These are phyloP conservation scores for Glomus cerebriforme DNA, from an alignment of 192 early-diverging fungal species.

Conservation along the genomic window DNA sequence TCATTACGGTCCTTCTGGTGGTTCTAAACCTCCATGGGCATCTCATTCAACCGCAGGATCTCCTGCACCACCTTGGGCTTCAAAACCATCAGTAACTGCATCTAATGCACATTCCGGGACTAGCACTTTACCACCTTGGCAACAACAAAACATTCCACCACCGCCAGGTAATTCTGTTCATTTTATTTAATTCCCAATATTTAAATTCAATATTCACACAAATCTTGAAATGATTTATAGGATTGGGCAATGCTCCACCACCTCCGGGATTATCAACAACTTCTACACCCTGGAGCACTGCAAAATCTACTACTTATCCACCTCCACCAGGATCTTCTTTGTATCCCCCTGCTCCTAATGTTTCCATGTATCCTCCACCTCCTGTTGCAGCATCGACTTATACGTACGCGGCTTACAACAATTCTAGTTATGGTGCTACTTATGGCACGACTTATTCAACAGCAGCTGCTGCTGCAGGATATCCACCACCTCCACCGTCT, in stretches of 20 bases:
- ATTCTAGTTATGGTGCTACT: conserved; percentile 5
- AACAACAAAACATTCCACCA: conserved; percentile 32
- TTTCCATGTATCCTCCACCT: conserved; percentile 4
- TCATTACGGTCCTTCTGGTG: conserved; percentile 32
- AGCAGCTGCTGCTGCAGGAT: conserved; percentile 22
- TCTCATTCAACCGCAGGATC: conserved; percentile 3
- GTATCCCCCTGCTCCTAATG: not conserved
- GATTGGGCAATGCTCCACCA: conserved; percentile 11
- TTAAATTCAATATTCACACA: no score
- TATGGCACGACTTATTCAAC: conserved; percentile 9
- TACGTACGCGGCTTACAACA: not conserved
- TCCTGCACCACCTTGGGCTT: conserved; percentile 42
- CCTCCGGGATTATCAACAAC: conserved; percentile 25
- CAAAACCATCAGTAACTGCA: conserved; percentile 24
- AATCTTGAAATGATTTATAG: not conserved
- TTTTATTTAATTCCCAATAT: no score
- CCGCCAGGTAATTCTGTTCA: conserved; percentile 26
- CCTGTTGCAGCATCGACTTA: conserved; percentile 10
- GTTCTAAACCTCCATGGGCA: conserved; percentile 23
- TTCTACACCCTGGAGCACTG: conserved; percentile 21
- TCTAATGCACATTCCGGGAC: conserved; percentile 13
- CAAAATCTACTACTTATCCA: conserved; percentile 23
- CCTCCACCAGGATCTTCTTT: conserved; percentile 31
- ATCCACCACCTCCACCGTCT: conserved; percentile 29
- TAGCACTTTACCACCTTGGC: conserved; percentile 40